phyloP scores from a whole-genome alignment of 2,329 filamentous ascomycete species.

The Fusarium sp. region DNA sequence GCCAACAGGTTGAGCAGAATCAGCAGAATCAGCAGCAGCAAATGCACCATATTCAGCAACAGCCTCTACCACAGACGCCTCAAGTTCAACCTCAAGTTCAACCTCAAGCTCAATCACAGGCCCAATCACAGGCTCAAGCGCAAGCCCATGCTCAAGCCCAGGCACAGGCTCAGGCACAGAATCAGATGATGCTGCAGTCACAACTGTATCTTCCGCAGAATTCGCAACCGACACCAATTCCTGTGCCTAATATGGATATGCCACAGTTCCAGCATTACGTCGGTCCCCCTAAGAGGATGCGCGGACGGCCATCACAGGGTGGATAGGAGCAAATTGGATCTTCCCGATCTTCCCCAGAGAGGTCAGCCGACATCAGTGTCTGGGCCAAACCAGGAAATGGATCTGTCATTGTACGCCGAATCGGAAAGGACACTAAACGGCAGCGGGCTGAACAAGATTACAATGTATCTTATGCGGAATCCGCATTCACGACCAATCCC shows the following conservation, averaged over 20 bases:
- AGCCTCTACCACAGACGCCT: constrained; percentile 37
- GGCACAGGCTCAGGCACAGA: constrained; percentile 39
- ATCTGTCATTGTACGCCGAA: too few relatives aligned
- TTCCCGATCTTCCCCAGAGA: background rate
- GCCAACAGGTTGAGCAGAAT: constrained; percentile 40
- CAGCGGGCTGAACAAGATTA: too few relatives aligned
- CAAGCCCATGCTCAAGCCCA: constrained; percentile 44
- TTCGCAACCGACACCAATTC: constrained; percentile 42
- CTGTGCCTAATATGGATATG: constrained; percentile 46
- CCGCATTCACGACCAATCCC: constrained; percentile 43
- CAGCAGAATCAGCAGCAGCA: constrained; percentile 44
- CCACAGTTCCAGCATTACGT: constrained; percentile 47
- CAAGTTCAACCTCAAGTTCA: constrained; percentile 36
- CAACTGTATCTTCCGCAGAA: constrained; percentile 46
- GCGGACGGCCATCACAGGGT: constrained; percentile 42
- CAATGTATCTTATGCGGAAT: constrained; percentile 43
- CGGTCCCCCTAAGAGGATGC: constrained; percentile 47
- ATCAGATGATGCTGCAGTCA: constrained; percentile 45
- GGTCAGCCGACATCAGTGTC: background rate
- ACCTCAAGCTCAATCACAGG: constrained; percentile 12
- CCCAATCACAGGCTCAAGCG: constrained; percentile 38
- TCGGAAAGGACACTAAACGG: too few relatives aligned
- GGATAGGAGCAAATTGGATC: background rate
- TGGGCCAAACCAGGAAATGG: background rate
- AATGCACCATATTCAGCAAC: constrained; percentile 43